Conservation (phyloP, 352 stramenopile genomes). For the Globisporangium cederbergense region DNA sequence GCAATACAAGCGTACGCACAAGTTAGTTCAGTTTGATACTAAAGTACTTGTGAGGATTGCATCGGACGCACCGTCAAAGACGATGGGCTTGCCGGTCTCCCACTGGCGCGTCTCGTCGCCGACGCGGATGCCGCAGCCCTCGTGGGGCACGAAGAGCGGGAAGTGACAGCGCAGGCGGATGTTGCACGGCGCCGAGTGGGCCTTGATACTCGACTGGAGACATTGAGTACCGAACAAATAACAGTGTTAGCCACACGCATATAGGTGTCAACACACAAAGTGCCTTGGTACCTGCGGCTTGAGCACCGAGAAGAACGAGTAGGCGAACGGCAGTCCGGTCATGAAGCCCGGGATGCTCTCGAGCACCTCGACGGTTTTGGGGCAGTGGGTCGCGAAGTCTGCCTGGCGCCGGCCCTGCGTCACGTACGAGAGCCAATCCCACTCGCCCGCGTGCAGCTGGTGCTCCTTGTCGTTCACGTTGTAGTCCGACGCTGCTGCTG, state of each 20-base stretch:
- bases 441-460: slow-evolving; percentile 78
- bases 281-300: slow-evolving; percentile 60
- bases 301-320: slow-evolving; percentile 95
- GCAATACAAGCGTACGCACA: background rate
- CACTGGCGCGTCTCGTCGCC: slow-evolving; percentile 82
- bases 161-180: slow-evolving; percentile 94
- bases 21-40: background rate
- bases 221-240: background rate
- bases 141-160: slow-evolving; percentile 88
- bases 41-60: too few species aligned
- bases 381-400: slow-evolving; percentile 62
- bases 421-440: slow-evolving; percentile 93
- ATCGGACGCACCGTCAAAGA: slow-evolving; percentile 65
- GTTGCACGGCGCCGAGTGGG: slow-evolving; percentile 95
- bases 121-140: slow-evolving; percentile 90
- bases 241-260: background rate
- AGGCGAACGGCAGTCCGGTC: slow-evolving; percentile 91
- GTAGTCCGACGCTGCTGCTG: slow-evolving; percentile 40
- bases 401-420: slow-evolving; percentile 62
- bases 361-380: slow-evolving; percentile 63
- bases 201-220: slow-evolving; percentile 85
- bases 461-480: slow-evolving; percentile 71
- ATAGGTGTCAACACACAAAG: background rate
- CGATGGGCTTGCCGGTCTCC: slow-evolving; percentile 72
- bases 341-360: slow-evolving; percentile 84